Evolutionary conservation across 805 yeast species (phyloP).

Genomic region (Metschnikowia proteae): DNA sequence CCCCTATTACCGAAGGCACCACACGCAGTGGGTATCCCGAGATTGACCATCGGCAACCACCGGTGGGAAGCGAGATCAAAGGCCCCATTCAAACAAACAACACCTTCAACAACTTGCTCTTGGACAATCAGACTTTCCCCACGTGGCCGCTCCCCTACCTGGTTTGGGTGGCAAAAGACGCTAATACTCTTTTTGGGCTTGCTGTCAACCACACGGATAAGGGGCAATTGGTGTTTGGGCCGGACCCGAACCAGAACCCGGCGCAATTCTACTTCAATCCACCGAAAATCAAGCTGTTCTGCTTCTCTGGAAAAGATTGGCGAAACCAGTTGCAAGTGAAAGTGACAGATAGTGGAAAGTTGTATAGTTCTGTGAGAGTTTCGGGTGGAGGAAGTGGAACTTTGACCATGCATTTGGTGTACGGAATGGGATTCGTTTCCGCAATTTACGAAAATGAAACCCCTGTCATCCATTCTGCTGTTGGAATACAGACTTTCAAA

Average conservation of each 20-base stretch:
- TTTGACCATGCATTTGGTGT: conserved; percentile 59
- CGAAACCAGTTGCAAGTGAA: conserved; percentile 16
- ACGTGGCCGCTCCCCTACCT: conserved; percentile 83
- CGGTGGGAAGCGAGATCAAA: conserved; percentile 27
- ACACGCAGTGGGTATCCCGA: conserved; percentile 44
- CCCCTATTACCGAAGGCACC: conserved; percentile 39
- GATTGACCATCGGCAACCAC: conserved; percentile 31
- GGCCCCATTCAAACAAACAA: conserved; percentile 69
- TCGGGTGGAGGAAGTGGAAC: conserved; percentile 27
- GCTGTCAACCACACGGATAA: conserved; percentile 63
- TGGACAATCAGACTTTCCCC: conserved; percentile 64
- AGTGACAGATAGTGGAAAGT: conserved; percentile 27
- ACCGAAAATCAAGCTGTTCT: conserved; percentile 58
- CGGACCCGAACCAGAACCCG: conserved; percentile 50
- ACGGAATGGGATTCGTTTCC: conserved; percentile 82
- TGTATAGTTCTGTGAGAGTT: conserved; percentile 29
- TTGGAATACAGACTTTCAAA: conserved; percentile 57
- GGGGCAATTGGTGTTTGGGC: conserved; percentile 65
- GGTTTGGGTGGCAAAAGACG: conserved; percentile 57
- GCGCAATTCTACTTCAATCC: conserved; percentile 67
- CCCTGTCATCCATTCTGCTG: conserved; percentile 49
- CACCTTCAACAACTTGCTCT: conserved; percentile 68
- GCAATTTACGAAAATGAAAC: conserved; percentile 35
- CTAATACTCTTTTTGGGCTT: conserved; percentile 50
- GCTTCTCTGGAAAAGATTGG: conserved; percentile 35